A percentile compares a stretch with the other conserved stretches of the same genome.
Conservation (phyloP, 1,284 basidiomycete genomes). For the Rhizopogon parksii region DNA sequence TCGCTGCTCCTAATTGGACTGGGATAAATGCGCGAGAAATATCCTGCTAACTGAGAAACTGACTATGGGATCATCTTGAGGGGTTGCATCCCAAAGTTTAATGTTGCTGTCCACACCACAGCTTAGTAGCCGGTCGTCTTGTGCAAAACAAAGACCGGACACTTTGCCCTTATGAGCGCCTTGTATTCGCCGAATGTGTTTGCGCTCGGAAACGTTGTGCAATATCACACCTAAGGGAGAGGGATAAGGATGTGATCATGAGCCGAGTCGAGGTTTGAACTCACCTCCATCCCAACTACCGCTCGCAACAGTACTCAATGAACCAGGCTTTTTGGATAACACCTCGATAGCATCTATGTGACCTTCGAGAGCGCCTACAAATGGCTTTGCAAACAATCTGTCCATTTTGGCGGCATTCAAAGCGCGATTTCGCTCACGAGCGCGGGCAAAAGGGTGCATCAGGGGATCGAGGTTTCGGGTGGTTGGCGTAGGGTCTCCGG, state of each 20-base stretch:
- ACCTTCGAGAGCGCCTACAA: conserved; percentile 85
- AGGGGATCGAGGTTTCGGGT: conserved; percentile 91
- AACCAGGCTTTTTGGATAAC: conserved; percentile 71
- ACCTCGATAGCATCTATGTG: conserved; percentile 96
- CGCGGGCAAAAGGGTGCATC: conserved; percentile 90
- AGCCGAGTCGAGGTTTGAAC: conserved; percentile 8
- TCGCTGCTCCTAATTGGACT: conserved; percentile 32
- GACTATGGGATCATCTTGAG: conserved; percentile 16
- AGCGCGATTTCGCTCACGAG: conserved; percentile 90
- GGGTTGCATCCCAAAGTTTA: conserved; percentile 78
- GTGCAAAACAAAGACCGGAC: conserved; percentile 73
- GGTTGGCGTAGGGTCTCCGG: conserved; percentile 79
- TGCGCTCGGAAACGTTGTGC: conserved; percentile 75
- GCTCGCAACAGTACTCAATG: conserved; percentile 80
- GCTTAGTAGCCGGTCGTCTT: conserved; percentile 70
- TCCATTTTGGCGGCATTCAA: conserved; percentile 96
- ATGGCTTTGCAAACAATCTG: conserved; percentile 94
- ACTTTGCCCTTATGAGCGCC: conserved; percentile 91
- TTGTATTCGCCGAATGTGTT: conserved; percentile 62
- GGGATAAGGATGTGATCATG: background rate
- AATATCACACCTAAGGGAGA: conserved; percentile 70
- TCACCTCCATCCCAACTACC: conserved; percentile 93
- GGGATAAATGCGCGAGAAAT: conserved; percentile 2
- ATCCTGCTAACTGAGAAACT: background rate
- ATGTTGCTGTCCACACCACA: conserved; percentile 90